Evolutionary conservation across 2,329 filamentous ascomycete species (phyloP).

Genomic region (Ceratocystis destructans): DNA sequence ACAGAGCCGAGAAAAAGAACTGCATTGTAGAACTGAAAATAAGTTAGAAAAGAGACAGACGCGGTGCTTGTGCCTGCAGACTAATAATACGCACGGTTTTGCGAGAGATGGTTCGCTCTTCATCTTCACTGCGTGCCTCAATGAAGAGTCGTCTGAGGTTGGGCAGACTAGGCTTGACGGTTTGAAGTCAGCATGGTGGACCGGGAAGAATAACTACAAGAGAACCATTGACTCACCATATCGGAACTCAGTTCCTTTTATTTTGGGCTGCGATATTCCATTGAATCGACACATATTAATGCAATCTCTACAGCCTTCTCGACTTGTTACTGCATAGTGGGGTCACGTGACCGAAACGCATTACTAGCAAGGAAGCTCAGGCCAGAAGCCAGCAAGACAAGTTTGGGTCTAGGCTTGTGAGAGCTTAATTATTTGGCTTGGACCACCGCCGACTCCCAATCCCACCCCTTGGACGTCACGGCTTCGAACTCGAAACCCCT

Average conservation of each 20-base stretch:
- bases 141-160: slow-evolving; percentile 95
- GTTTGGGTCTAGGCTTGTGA: background rate
- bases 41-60: background rate
- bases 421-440: slow-evolving; percentile 4
- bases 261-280: background rate
- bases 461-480: slow-evolving; percentile 11
- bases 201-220: too few species aligned
- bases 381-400: slow-evolving; percentile 17
- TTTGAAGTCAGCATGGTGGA: too few species aligned
- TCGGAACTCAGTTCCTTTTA: background rate
- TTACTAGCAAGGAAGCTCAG: background rate
- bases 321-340: background rate
- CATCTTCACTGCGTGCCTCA: slow-evolving; percentile 79
- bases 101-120: slow-evolving; percentile 87
- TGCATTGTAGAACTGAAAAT: slow-evolving; percentile 83
- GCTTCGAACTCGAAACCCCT: background rate
- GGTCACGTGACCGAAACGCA: background rate
- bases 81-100: slow-evolving; percentile 55
- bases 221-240: slow-evolving; percentile 10
- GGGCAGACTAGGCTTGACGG: slow-evolving; percentile 61
- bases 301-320: background rate
- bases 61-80: background rate
- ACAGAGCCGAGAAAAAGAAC: slow-evolving; percentile 95
- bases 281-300: background rate
- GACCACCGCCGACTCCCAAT: background rate